Evolutionary conservation across 768 basidiomycete genomes (phyloP).

Genomic region (Lentinus tigrinus): DNA sequence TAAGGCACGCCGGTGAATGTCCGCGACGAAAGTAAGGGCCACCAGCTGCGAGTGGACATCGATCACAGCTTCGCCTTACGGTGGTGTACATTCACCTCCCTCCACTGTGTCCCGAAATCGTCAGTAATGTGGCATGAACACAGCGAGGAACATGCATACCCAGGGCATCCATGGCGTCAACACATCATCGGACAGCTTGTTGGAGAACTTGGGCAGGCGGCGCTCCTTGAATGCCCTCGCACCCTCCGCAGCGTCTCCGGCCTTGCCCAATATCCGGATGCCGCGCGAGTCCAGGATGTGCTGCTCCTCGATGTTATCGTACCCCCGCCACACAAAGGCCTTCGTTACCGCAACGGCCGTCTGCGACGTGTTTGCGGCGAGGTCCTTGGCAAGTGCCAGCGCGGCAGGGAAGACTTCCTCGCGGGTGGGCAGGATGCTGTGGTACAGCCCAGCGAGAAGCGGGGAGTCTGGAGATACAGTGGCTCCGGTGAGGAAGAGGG

Average conservation of each 20-base stretch:
- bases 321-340: constrained; percentile 50
- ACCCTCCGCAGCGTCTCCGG: constrained; percentile 47
- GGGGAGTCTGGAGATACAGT: constrained; percentile 46
- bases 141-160: constrained; percentile 35
- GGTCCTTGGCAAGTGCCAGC: constrained; percentile 49
- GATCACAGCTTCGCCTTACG: constrained; percentile 36
- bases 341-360: constrained; percentile 52
- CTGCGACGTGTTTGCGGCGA: constrained; percentile 50
- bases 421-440: constrained; percentile 45
- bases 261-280: constrained; percentile 38
- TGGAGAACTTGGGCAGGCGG: constrained; percentile 43
- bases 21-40: too few relatives aligned
- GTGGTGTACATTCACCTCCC: constrained; percentile 33
- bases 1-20: too few relatives aligned
- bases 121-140: not conserved
- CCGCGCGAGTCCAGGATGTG: constrained; percentile 53
- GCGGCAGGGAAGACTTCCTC: constrained; percentile 54
- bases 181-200: constrained; percentile 34
- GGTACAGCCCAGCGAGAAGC: constrained; percentile 43
- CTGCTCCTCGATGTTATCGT: constrained; percentile 50
- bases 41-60: too few relatives aligned
- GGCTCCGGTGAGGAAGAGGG: constrained; percentile 49
- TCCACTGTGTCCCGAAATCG: constrained; percentile 33
- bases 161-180: constrained; percentile 48
- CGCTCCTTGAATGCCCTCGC: constrained; percentile 48